phyloP scores from a whole-genome alignment of 208 protist species.

The Acanthamoeba castellanii region DNA sequence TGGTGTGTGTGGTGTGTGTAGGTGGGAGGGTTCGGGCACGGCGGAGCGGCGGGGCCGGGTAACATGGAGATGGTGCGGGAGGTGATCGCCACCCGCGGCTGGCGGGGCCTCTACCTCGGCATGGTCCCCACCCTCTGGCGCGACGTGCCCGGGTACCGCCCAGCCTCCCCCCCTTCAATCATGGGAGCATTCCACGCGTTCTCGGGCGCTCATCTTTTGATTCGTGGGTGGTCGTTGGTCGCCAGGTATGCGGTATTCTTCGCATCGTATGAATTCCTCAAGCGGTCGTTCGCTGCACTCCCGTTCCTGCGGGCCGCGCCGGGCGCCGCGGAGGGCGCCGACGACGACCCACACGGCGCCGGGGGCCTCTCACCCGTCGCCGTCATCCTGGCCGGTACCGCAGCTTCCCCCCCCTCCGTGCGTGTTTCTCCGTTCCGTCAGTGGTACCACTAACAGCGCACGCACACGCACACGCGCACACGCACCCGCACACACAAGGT shows the following conservation, averaged over 20 bases:
- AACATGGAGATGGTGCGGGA: neutral
- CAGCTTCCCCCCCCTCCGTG: neutral
- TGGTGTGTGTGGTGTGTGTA: no score
- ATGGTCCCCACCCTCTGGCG: conserved; percentile 20
- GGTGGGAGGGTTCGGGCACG: neutral
- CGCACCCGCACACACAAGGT: no score
- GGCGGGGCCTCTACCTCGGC: conserved; percentile 24
- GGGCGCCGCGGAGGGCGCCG: neutral
- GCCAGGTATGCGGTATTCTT: conserved; percentile 1
- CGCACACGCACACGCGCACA: neutral
- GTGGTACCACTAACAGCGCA: no score
- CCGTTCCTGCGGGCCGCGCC: neutral
- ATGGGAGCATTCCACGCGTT: no score
- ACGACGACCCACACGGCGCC: neutral
- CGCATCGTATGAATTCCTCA: conserved; percentile 7
- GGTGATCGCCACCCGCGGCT: conserved; percentile 10
- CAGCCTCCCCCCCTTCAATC: no score
- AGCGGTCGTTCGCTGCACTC: conserved; percentile 14
- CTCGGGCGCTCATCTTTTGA: neutral
- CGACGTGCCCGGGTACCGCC: neutral
- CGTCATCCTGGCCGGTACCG: conserved; percentile 13
- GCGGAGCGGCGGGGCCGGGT: neutral
- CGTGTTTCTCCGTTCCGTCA: no score
- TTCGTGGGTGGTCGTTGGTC: neutral
- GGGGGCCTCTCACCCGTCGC: neutral